Conservation (phyloP, 768 basidiomycete species). For the Collybia sordida region DNA sequence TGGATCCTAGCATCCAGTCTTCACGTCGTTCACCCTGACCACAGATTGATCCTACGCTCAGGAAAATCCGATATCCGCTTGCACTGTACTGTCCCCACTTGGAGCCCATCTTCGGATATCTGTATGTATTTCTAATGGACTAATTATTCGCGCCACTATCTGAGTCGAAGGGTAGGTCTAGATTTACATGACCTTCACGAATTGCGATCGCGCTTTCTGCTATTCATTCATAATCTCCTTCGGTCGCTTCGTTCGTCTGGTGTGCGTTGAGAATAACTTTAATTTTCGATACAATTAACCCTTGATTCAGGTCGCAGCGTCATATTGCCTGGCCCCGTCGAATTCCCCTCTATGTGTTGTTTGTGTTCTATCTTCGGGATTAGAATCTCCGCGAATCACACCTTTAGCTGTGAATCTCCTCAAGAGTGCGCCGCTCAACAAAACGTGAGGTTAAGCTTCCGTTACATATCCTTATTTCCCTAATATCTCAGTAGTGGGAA, state of each 20-base stretch:
- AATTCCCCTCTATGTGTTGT: constrained; percentile 60
- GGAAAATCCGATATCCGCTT: constrained; percentile 50
- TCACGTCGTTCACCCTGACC: too few relatives aligned
- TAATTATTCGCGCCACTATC: not conserved
- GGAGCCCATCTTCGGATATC: constrained; percentile 54
- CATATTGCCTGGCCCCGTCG: constrained; percentile 63
- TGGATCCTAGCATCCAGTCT: constrained; percentile 3
- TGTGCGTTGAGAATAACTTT: constrained; percentile 35
- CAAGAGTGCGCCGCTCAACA: constrained; percentile 39
- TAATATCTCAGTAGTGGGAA: constrained; percentile 6
- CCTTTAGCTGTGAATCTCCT: constrained; percentile 43
- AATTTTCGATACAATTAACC: constrained; percentile 1
- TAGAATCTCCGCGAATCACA: constrained; percentile 40
- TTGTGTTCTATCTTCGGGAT: constrained; percentile 47
- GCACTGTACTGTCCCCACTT: constrained; percentile 69
- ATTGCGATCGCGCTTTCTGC: constrained; percentile 57
- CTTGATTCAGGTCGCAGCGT: constrained; percentile 51
- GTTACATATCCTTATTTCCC: not conserved
- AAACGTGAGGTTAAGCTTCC: constrained; percentile 30
- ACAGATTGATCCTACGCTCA: constrained; percentile 49
- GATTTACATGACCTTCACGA: constrained; percentile 73
- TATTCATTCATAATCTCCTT: constrained; percentile 64
- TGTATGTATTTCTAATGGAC: constrained; percentile 40
- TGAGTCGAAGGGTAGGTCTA: constrained; percentile 37
- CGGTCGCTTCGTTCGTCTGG: constrained; percentile 60